These are phyloP conservation scores for Sclerotiophoma versabilis DNA, from an alignment of 2,329 filamentous ascomycete species.

Conservation along the genomic window DNA sequence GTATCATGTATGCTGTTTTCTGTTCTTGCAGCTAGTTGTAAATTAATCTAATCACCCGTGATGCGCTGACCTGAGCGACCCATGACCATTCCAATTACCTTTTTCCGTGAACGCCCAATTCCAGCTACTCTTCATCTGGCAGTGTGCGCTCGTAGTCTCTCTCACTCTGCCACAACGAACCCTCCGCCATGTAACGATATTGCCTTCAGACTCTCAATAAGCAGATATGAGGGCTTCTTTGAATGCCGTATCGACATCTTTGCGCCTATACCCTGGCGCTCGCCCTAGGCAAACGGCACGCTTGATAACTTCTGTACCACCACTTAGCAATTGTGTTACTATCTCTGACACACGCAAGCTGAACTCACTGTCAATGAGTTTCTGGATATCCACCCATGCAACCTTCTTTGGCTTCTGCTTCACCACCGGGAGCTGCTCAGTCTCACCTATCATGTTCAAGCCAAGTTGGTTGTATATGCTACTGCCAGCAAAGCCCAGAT, in stretches of 20 bases:
- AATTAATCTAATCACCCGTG: no score
- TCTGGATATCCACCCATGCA: constrained; percentile 54
- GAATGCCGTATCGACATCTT: constrained; percentile 54
- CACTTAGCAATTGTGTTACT: constrained; percentile 29
- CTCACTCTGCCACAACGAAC: no score
- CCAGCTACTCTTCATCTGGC: background rate
- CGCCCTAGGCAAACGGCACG: constrained; percentile 54
- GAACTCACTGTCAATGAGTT: constrained; percentile 54
- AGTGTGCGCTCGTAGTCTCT: background rate
- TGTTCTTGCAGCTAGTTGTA: no score
- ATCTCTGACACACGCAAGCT: background rate
- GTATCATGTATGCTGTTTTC: no score
- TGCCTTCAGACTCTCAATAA: constrained; percentile 12
- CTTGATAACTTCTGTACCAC: constrained; percentile 43
- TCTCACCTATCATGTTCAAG: constrained; percentile 24
- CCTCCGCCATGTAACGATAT: background rate
- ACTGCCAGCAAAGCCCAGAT: constrained; percentile 23
- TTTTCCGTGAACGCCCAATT: constrained; percentile 1
- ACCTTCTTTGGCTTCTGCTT: constrained; percentile 43
- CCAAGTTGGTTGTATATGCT: constrained; percentile 20
- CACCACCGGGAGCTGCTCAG: constrained; percentile 24
- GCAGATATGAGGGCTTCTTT: constrained; percentile 41
- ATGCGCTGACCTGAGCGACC: background rate
- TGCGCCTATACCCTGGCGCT: constrained; percentile 53
- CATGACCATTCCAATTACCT: background rate